Evolutionary conservation across 805 yeast genomes (phyloP).

Genomic region (Jamesozyma hellenica): DNA sequence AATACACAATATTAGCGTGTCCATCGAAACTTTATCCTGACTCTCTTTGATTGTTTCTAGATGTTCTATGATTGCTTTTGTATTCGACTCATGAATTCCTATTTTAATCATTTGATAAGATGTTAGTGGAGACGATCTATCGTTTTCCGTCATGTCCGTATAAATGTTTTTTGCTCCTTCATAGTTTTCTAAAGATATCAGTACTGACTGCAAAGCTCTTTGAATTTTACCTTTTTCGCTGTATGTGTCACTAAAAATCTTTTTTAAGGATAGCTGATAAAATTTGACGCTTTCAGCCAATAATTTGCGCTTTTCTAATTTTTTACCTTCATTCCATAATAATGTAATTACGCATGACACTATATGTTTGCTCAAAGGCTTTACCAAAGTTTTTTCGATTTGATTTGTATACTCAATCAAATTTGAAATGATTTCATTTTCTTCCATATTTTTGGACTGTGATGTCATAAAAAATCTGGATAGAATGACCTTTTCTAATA

Average conservation of each 20-base stretch:
- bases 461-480: slow-evolving; percentile 20
- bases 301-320: slow-evolving; percentile 18
- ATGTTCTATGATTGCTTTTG: slow-evolving; percentile 14
- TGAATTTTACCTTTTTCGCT: slow-evolving; percentile 31
- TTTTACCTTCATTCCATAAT: slow-evolving; percentile 34
- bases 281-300: slow-evolving; percentile 18
- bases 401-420: slow-evolving; percentile 18
- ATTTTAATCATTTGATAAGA: slow-evolving; percentile 28
- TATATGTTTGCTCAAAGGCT: slow-evolving; percentile 22
- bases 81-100: slow-evolving; percentile 11
- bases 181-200: slow-evolving; percentile 16
- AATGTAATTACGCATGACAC: slow-evolving; percentile 29
- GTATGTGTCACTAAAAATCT: slow-evolving; percentile 19
- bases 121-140: slow-evolving; percentile 22
- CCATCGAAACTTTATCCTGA: slow-evolving; percentile 28
- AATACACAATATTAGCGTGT: slow-evolving; percentile 28
- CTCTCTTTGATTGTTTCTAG: slow-evolving; percentile 28
- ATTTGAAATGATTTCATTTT: slow-evolving; percentile 14
- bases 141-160: slow-evolving; percentile 17
- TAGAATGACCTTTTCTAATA: slow-evolving; percentile 25
- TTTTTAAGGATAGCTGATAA: slow-evolving; percentile 20
- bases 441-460: slow-evolving; percentile 15
- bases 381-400: slow-evolving; percentile 24
- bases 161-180: slow-evolving; percentile 16
- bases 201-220: slow-evolving; percentile 29